Evolutionary conservation across 768 basidiomycete genomes (phyloP).

Genomic region (Leccinum subtestaceum): DNA sequence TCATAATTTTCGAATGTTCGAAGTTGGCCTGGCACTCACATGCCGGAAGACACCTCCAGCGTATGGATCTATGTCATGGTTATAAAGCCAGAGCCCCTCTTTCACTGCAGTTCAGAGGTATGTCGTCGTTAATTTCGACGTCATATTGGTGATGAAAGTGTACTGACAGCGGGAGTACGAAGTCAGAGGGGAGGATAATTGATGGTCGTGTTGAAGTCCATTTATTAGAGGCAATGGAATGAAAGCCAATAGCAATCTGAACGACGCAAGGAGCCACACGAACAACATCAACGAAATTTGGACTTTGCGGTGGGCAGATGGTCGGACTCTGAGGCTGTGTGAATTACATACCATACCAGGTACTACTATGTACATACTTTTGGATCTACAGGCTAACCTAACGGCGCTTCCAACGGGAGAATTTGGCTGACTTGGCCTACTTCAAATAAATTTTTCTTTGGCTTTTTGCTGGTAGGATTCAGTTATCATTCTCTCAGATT

Average conservation of each 20-base stretch:
- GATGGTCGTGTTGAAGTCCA: conserved; percentile 63
- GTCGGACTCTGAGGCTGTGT: background rate
- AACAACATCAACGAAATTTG: conserved; percentile 1
- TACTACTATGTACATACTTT: background rate
- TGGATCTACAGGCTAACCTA: background rate
- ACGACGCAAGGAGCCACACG: conserved; percentile 43
- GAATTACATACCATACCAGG: background rate
- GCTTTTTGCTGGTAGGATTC: background rate
- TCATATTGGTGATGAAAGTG: background rate
- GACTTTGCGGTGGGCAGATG: background rate
- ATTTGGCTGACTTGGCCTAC: too few relatives aligned
- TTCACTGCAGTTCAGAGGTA: conserved; percentile 52
- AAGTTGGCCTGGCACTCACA: conserved; percentile 44
- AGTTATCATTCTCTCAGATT: background rate
- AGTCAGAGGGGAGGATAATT: conserved; percentile 79
- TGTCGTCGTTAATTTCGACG: background rate
- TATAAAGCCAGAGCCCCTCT: conserved; percentile 84
- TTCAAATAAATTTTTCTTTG: background rate
- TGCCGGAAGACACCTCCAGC: conserved; percentile 84
- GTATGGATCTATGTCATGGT: conserved; percentile 81
- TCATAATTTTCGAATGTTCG: background rate
- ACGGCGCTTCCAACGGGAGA: background rate
- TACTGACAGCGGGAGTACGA: conserved; percentile 72
- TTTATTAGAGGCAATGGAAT: conserved; percentile 42
- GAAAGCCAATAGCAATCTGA: conserved; percentile 52